A percentile compares a stretch with the other conserved stretches of the same genome.
Conservation (phyloP, 345 rosid species). For the Geranium rotundifolium region DNA sequence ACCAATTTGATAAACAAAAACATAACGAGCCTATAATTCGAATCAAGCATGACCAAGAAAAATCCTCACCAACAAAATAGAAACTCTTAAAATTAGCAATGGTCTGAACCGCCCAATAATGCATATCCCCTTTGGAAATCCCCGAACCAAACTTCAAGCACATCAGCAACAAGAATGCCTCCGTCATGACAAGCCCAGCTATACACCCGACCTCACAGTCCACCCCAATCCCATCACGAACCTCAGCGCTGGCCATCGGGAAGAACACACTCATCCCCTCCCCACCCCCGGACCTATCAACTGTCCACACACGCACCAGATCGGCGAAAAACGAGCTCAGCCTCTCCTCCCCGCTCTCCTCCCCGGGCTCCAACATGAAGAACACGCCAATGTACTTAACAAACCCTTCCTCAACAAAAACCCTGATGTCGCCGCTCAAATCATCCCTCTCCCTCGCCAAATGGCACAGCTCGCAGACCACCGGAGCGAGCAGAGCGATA, state of each 20-base stretch:
- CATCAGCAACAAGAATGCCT: slow-evolving; percentile 40
- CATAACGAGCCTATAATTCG: background rate
- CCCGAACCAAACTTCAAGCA: slow-evolving; percentile 42
- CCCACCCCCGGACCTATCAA: slow-evolving; percentile 30
- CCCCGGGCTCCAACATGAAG: slow-evolving; percentile 8
- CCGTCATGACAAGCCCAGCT: slow-evolving; percentile 63
- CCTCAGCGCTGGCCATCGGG: slow-evolving; percentile 32
- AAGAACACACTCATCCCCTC: slow-evolving; percentile 39
- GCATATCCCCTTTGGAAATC: slow-evolving; percentile 23
- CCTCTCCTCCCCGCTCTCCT: slow-evolving; percentile 23
- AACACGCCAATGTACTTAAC: slow-evolving; percentile 38
- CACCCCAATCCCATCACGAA: slow-evolving; percentile 22
- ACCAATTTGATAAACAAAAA: background rate
- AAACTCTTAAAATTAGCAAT: slow-evolving; percentile 37
- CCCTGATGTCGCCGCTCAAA: slow-evolving; percentile 27
- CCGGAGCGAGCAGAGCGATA: slow-evolving; percentile 51
- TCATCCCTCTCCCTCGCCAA: slow-evolving; percentile 8
- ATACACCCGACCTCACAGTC: slow-evolving; percentile 36
- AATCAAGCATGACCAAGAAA: background rate
- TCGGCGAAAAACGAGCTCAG: slow-evolving; percentile 34
- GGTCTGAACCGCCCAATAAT: slow-evolving; percentile 27
- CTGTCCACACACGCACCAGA: slow-evolving; percentile 45
- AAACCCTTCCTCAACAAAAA: slow-evolving; percentile 40
- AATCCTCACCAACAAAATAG: slow-evolving; percentile 46
- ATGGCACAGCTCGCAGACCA: slow-evolving; percentile 37